These are phyloP conservation scores for Sanghuangporus weigelae DNA, from an alignment of 1,284 basidiomycete genomes.

Conservation along the genomic window DNA sequence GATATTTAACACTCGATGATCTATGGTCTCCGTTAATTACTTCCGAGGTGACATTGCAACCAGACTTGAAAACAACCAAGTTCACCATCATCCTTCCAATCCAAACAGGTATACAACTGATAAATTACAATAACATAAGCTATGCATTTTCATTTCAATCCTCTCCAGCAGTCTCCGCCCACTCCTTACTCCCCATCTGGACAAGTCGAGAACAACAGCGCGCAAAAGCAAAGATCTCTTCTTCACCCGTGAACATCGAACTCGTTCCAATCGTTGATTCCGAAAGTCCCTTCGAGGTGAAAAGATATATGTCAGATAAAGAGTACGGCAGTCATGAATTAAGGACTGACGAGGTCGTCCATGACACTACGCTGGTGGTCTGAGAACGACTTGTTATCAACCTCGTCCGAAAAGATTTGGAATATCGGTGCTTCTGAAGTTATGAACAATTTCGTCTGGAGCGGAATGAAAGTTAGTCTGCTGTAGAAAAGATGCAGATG, in stretches of 20 bases:
- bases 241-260: conserved; percentile 89
- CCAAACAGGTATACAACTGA: not conserved
- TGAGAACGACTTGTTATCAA: conserved; percentile 42
- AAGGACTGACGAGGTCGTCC: conserved; percentile 75
- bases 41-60: no score
- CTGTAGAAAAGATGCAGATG: not conserved
- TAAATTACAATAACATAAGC: not conserved
- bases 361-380: conserved; percentile 86
- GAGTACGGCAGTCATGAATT: not conserved
- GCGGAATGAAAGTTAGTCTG: not conserved
- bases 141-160: not conserved
- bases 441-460: conserved; percentile 81
- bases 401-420: conserved; percentile 79
- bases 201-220: conserved; percentile 86
- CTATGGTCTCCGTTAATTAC: no score
- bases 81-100: no score
- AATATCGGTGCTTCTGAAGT: conserved; percentile 88
- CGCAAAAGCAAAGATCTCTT: conserved; percentile 93
- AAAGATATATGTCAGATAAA: not conserved
- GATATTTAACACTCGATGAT: no score
- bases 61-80: no score
- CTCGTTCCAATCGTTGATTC: conserved; percentile 71
- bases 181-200: conserved; percentile 87
- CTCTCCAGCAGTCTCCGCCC: conserved; percentile 61
- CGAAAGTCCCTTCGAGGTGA: conserved; percentile 58